Percentiles rank a stretch among this genome's conserved stretches.
Conservation (phyloP, 306 rosid genomes). For the Cucurbita maxima region DNA sequence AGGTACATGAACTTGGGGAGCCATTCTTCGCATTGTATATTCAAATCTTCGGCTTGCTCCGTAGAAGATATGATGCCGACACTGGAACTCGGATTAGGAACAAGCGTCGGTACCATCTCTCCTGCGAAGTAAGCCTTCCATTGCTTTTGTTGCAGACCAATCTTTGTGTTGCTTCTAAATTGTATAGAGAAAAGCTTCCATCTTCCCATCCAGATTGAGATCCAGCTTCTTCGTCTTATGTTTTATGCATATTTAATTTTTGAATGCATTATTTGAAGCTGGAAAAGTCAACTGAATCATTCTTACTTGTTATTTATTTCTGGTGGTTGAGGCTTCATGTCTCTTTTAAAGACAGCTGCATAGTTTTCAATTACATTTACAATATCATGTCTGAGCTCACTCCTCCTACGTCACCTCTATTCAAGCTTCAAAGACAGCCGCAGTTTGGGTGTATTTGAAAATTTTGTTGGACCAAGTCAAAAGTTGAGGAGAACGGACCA, state of each 20-base stretch:
- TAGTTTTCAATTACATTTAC: not conserved
- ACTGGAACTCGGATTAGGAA: not conserved
- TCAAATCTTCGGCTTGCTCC: conserved; percentile 18
- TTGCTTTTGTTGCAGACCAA: not conserved
- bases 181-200: not conserved
- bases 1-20: not conserved
- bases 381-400: not conserved
- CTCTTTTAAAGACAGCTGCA: not conserved
- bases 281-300: not conserved
- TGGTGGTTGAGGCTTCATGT: not conserved
- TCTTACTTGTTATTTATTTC: not conserved
- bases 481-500: no score
- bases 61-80: conserved; percentile 25
- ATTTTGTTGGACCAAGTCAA: no score
- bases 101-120: conserved; percentile 46
- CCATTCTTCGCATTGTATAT: not conserved
- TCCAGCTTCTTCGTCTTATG: not conserved
- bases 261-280: not conserved
- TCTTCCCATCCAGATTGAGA: not conserved
- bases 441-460: no score
- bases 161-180: not conserved
- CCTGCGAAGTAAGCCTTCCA: conserved; percentile 53
- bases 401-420: not conserved
- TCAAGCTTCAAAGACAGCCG: not conserved
- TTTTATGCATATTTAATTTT: not conserved